These are phyloP conservation scores for Venturia effusa DNA, from an alignment of 2,329 filamentous ascomycete species.

Conservation along the genomic window DNA sequence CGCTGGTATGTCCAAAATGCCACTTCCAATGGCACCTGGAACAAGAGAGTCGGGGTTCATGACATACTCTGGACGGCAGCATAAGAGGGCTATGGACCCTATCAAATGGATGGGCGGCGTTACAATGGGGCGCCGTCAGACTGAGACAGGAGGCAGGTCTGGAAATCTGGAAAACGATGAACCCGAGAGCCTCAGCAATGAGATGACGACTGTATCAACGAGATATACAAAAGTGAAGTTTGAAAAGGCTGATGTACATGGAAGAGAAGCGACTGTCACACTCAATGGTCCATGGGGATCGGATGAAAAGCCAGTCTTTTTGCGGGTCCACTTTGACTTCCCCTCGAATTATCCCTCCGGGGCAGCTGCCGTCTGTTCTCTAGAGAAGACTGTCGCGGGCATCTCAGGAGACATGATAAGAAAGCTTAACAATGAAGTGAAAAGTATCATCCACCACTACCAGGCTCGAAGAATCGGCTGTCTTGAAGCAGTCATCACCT, in stretches of 20 bases:
- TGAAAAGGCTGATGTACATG: slow-evolving; percentile 45
- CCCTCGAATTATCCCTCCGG: slow-evolving; percentile 44
- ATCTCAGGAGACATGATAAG: slow-evolving; percentile 41
- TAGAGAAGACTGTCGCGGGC: slow-evolving; percentile 45
- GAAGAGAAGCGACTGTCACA: slow-evolving; percentile 43
- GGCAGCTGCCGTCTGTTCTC: slow-evolving; percentile 39
- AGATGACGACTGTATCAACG: slow-evolving; percentile 50
- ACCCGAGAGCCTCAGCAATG: slow-evolving; percentile 46
- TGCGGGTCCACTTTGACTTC: slow-evolving; percentile 48
- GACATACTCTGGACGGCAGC: slow-evolving; percentile 35
- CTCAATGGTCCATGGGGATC: slow-evolving; percentile 50
- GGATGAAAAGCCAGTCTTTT: slow-evolving; percentile 40
- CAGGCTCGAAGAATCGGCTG: slow-evolving; percentile 43
- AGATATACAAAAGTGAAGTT: slow-evolving; percentile 51
- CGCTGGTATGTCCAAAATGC: slow-evolving; percentile 16
- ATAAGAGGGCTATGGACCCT: slow-evolving; percentile 42
- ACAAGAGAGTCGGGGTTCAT: slow-evolving; percentile 32
- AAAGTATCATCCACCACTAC: slow-evolving; percentile 44
- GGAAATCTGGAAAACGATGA: slow-evolving; percentile 14
- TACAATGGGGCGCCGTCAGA: slow-evolving; percentile 40
- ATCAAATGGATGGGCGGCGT: slow-evolving; percentile 57
- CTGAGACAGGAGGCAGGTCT: slow-evolving; percentile 16
- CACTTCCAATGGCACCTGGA: slow-evolving; percentile 13
- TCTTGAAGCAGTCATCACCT: slow-evolving; percentile 51
- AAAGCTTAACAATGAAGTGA: slow-evolving; percentile 40